Evolutionary conservation across 2,329 filamentous ascomycete genomes (phyloP).

Genomic region (Alternaria novae-zelandiae): DNA sequence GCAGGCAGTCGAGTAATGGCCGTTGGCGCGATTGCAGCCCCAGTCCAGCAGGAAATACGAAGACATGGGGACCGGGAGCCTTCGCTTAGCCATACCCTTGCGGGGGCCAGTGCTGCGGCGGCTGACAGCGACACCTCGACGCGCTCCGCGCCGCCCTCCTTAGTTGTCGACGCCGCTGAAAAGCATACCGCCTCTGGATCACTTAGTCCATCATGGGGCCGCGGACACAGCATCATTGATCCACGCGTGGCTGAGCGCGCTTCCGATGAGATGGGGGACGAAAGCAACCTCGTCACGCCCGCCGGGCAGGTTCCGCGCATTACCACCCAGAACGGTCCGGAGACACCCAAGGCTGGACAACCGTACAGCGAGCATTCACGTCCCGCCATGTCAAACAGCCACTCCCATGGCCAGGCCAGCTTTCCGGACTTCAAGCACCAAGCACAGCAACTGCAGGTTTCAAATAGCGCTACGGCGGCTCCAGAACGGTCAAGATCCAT

Average conservation of each 20-base stretch:
- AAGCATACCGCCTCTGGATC: slow-evolving; percentile 37
- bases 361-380: slow-evolving; percentile 13
- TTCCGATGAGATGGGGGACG: slow-evolving; percentile 33
- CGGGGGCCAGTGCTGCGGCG: slow-evolving; percentile 12
- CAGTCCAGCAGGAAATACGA: slow-evolving; percentile 9
- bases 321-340: slow-evolving; percentile 17
- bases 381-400: slow-evolving; percentile 16
- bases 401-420: slow-evolving; percentile 14
- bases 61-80: slow-evolving; percentile 3
- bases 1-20: neutral
- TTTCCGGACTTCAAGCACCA: slow-evolving; percentile 15
- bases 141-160: slow-evolving; percentile 30
- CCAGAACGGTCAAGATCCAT: slow-evolving; percentile 44
- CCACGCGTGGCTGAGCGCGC: slow-evolving; percentile 34
- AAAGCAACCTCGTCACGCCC: slow-evolving; percentile 34
- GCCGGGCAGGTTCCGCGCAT: slow-evolving; percentile 34
- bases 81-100: slow-evolving; percentile 15
- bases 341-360: slow-evolving; percentile 24
- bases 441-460: slow-evolving; percentile 19
- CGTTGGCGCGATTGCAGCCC: neutral
- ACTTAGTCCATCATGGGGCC: slow-evolving; percentile 42
- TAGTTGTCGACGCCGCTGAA: slow-evolving; percentile 42
- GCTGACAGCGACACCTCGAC: slow-evolving; percentile 13
- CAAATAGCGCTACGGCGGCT: slow-evolving; percentile 18
- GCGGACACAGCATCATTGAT: slow-evolving; percentile 31